These are phyloP conservation scores for Candida krabiensis DNA, from an alignment of 805 yeast species.

Conservation along the genomic window DNA sequence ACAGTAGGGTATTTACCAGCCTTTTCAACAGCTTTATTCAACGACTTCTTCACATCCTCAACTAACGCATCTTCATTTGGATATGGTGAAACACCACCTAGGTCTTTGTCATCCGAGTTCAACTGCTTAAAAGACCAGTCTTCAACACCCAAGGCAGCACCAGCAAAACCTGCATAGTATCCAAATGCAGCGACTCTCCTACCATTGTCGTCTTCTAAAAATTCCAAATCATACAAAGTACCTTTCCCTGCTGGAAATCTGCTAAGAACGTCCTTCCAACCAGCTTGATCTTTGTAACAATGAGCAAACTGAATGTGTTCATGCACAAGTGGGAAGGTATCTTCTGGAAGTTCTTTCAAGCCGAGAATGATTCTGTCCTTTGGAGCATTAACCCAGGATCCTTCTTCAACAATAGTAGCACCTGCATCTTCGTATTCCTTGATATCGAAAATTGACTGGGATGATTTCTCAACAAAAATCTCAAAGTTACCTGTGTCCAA, in stretches of 20 bases:
- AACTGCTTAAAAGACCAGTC: conserved; percentile 94
- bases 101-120: conserved; percentile 62
- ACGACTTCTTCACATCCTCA: conserved; percentile 62
- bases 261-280: conserved; percentile 88
- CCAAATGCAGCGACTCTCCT: conserved; percentile 99
- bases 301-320: conserved; percentile 99
- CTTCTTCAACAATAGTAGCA: conserved; percentile 85
- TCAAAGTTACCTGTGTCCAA: conserved; percentile 80
- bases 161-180: conserved; percentile 99
- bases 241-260: conserved; percentile 95
- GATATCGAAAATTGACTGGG: conserved; percentile 76
- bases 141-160: conserved; percentile 93
- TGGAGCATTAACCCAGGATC: conserved; percentile 93
- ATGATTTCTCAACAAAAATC: conserved; percentile 83
- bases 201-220: conserved; percentile 89
- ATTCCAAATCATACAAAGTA: conserved; percentile 88
- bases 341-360: conserved; percentile 92
- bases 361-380: conserved; percentile 87
- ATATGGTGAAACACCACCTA: conserved; percentile 81
- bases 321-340: conserved; percentile 88
- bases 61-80: conserved; percentile 76
- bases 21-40: conserved; percentile 54
- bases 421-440: conserved; percentile 81
- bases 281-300: conserved; percentile 96
- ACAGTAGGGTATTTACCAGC: conserved; percentile 74